Conservation (phyloP, 371 early-diverging fungal species). For the Rhizopus delemar region DNA sequence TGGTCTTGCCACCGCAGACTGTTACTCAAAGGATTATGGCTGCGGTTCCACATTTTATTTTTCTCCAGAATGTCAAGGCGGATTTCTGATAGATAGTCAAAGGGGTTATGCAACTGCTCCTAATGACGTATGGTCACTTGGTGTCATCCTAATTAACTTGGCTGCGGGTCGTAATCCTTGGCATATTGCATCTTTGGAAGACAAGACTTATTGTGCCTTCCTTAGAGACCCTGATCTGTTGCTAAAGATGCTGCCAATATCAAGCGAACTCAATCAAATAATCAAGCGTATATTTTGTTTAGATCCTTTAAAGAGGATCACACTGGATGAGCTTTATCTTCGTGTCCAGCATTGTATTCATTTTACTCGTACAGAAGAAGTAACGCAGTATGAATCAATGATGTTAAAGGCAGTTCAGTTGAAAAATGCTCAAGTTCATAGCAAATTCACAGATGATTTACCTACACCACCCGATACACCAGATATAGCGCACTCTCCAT, state of each 20-base stretch:
- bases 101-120: slow-evolving; percentile 67
- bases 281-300: slow-evolving; percentile 73
- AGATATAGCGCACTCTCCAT: not conserved
- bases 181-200: slow-evolving; percentile 71
- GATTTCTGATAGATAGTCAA: slow-evolving; percentile 41
- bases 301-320: slow-evolving; percentile 69
- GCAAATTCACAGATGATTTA: not conserved
- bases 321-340: slow-evolving; percentile 59
- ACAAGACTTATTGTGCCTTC: slow-evolving; percentile 76
- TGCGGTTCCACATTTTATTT: slow-evolving; percentile 93
- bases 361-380: slow-evolving; percentile 55
- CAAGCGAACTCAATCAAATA: slow-evolving; percentile 70
- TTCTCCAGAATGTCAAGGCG: slow-evolving; percentile 89
- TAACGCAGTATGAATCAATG: slow-evolving; percentile 24
- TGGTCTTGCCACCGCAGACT: slow-evolving; percentile 85
- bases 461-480: slow-evolving; percentile 28
- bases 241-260: slow-evolving; percentile 68
- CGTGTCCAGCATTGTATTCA: slow-evolving; percentile 59
- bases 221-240: slow-evolving; percentile 60
- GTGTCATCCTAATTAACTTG: slow-evolving; percentile 80
- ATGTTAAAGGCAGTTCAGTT: slow-evolving; percentile 8
- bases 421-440: slow-evolving; percentile 11
- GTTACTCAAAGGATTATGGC: slow-evolving; percentile 77
- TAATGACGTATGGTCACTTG: slow-evolving; percentile 84
- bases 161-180: slow-evolving; percentile 80